Evolutionary conservation across 2,329 filamentous ascomycete genomes (phyloP).

Genomic region (Leptographium galeiforme): DNA sequence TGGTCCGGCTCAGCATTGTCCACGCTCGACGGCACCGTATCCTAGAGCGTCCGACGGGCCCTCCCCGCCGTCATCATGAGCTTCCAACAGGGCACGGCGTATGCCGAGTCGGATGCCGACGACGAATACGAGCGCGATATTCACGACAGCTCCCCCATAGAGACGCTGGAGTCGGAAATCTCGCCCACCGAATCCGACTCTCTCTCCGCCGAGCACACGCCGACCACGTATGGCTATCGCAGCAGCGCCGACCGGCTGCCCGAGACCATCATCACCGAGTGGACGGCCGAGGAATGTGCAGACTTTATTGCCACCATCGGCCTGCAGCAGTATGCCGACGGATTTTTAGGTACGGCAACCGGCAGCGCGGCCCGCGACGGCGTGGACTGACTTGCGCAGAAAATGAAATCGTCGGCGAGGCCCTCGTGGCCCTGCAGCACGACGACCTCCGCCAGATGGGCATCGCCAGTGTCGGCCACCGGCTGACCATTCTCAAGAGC

Average conservation of each 20-base stretch:
- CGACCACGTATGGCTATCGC: conserved; percentile 61
- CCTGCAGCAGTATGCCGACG: conserved; percentile 67
- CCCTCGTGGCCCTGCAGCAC: conserved; percentile 74
- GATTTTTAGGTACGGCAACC: conserved; percentile 59
- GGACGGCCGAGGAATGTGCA: conserved; percentile 77
- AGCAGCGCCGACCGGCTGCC: conserved; percentile 52
- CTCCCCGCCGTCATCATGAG: conserved; percentile 35
- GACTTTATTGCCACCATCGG: conserved; percentile 76
- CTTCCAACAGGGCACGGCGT: conserved; percentile 54
- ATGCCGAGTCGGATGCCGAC: conserved; percentile 69
- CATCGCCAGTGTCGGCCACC: conserved; percentile 82
- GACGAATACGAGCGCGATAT: conserved; percentile 71
- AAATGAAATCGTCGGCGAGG: conserved; percentile 88
- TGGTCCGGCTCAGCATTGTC: not conserved
- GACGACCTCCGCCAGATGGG: conserved; percentile 94
- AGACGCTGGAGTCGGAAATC: conserved; percentile 50
- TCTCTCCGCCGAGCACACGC: conserved; percentile 60
- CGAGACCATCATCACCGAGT: conserved; percentile 64
- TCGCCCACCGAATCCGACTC: conserved; percentile 62
- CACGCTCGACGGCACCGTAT: not conserved
- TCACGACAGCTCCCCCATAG: conserved; percentile 52
- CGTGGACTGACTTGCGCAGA: conserved; percentile 37
- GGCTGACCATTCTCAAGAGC: conserved; percentile 85
- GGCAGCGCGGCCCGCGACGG: not conserved
- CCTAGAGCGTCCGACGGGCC: not conserved